Base-by-base conservation (phyloP, 164 flowering plant genomes). In the Nymphaea colorata region DNA sequence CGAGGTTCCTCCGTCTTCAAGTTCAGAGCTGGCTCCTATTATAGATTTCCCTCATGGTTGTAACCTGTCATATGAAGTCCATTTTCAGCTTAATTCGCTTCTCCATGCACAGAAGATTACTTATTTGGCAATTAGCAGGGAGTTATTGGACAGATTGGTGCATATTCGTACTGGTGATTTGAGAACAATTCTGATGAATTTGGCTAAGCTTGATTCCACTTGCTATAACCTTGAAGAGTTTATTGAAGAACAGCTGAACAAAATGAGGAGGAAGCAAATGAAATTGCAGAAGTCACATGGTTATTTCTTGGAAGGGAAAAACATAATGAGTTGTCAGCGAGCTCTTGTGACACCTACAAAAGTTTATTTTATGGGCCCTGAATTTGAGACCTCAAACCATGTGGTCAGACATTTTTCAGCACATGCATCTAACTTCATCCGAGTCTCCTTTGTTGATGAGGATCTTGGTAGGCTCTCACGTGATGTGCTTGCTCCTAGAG, bases 381-480 rank as follows among this genome's bases (percentile, higher is more conserved):
- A 95, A 77, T 81, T 86, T 65, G 97, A 92, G 72, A 71, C 83
- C n/a, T 84, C 93, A 3, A 95, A 92, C 72, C 87, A 86, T 69
- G 88, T 95, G 51, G 89, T 95, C n/a, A 83, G 83, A 72, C 75
- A 87, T 73, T 90, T 79, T 78, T 85, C 89, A 41, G 51, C 71
- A 41, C 80, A 82, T 83, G 92, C 94, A 69, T 84, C 88, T 16
- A 94, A 95, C 74, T 95, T 95, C 69, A 61, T 92, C 70, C 82
- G 99, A 72, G 84, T 90, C 67, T 76, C 98, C 63, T 95, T 95
- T 80, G 99, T 95, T 66, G 99, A 95, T 43, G 99, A 95, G 77
- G 98, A 95, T 80, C 87, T 91, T 98, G 79, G 86, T 66, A 88
- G 80, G 78, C 91, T 92, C 68, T 79, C 77, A 7, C 71, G 82